These are phyloP conservation scores for Penicillium sp. DNA, from an alignment of 2,329 filamentous ascomycete genomes.

Conservation along the genomic window DNA sequence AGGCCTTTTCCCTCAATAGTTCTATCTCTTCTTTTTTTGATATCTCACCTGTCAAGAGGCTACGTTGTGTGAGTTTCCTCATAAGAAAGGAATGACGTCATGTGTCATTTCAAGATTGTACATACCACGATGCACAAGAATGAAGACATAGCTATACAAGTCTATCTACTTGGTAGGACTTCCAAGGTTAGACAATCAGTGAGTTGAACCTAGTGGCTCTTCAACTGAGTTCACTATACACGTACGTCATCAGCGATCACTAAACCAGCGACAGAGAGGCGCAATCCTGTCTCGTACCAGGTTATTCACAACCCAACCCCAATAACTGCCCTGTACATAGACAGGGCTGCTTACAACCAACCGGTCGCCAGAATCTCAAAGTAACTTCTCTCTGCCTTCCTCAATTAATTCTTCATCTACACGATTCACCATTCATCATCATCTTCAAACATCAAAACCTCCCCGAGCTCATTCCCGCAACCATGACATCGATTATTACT, in stretches of 20 bases:
- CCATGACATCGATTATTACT: conserved; percentile 19
- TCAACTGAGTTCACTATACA: background rate
- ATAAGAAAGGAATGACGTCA: too few species aligned
- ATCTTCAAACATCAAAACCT: background rate
- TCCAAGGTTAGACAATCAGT: too few species aligned
- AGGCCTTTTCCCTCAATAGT: too few species aligned
- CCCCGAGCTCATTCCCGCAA: background rate
- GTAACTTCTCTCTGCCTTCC: background rate
- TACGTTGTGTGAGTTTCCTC: too few species aligned
- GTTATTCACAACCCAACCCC: background rate
- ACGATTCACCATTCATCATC: background rate
- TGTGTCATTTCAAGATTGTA: too few species aligned
- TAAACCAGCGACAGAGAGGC: background rate
- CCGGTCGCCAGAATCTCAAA: background rate
- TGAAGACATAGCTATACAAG: too few species aligned
- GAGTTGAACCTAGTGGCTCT: background rate
- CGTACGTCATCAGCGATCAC: background rate
- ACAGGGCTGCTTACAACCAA: background rate
- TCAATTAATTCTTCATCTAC: background rate
- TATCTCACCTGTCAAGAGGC: too few species aligned
- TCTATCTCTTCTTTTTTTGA: too few species aligned
- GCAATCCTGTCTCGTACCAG: background rate
- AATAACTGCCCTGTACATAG: background rate
- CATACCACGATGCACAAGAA: too few species aligned
- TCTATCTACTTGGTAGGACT: too few species aligned